Evolutionary conservation across 2,329 filamentous ascomycete species (phyloP), one percentile per base, ranked within the genome.

Genomic region (Cadophora sp.): DNA sequence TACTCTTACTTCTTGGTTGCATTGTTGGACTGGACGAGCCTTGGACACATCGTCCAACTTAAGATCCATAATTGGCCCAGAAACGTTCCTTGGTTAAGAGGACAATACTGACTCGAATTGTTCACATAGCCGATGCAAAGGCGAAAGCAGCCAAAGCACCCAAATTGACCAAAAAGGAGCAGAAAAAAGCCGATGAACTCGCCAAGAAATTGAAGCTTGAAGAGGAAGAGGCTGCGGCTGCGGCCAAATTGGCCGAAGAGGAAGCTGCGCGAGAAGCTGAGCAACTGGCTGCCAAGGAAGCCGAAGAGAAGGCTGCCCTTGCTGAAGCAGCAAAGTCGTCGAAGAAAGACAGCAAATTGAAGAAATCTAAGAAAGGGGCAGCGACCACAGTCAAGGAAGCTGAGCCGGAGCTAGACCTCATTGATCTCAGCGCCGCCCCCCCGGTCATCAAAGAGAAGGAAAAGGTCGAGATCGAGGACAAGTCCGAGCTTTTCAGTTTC

Each of bases 141-240:
- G 81, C 69, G 12, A 78, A 79, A 70, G 69, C 71, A n/a, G 77
- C 77, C 22, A 75, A 72, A 59, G 29, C 65, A 34, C 61, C 65
- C 2, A 85, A 82, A 74, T 74, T 86, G 59, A 80, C 78, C 73
- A 84, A 84, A 73, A 85, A 82, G 68, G 83, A 86, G 72, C 80
- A 83, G 22, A 83, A 83, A 73, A 85, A 84, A 75, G 82, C 84
- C 26, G 83, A 85, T 14, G 71, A 73, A 29, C 73, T 73, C 51
- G 73, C 72, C 27, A 68, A 66, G 26, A 83, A 83, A 26, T 81
- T 83, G 73, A 85, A 84, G 75, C 81, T 84, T 31, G 83, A 85
- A 29, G 71, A 71, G 50, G 75, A 84, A 72, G 76, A 77, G 26
- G 75, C 71, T 29, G 79, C 77, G 24, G 75, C 76, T 9, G 79